Percentiles rank a stretch among this genome's conserved stretches.
Conservation (phyloP, 345 rosid species). For the Orychophragmus violaceus region DNA sequence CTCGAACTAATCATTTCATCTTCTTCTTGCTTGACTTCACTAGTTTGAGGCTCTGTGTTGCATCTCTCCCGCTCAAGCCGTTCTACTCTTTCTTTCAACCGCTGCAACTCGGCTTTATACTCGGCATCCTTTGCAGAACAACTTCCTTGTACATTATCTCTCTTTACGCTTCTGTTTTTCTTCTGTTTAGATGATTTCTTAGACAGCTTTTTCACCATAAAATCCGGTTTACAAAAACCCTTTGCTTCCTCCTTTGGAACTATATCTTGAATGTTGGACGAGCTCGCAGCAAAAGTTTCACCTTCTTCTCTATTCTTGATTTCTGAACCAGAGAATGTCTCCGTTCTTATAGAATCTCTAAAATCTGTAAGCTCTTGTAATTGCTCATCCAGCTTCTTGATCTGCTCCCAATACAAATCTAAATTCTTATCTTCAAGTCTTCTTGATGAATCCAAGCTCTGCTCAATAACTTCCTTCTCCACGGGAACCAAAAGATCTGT, state of each 20-base stretch:
- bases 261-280: constrained; percentile 40
- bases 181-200: constrained; percentile 28
- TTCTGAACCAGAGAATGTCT: constrained; percentile 19
- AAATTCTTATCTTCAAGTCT: constrained; percentile 30
- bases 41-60: constrained; percentile 18
- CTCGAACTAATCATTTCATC: constrained; percentile 12
- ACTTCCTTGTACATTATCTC: background rate
- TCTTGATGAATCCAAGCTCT: constrained; percentile 19
- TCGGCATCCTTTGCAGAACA: constrained; percentile 29
- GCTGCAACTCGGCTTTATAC: constrained; percentile 16
- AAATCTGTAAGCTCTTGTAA: constrained; percentile 39
- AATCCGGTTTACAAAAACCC: constrained; percentile 14
- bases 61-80: constrained; percentile 18
- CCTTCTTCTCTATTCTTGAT: constrained; percentile 10
- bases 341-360: constrained; percentile 22
- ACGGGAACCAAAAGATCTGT: background rate
- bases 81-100: constrained; percentile 29
- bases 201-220: constrained; percentile 21
- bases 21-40: constrained; percentile 30
- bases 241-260: constrained; percentile 16
- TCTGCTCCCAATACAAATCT: constrained; percentile 5
- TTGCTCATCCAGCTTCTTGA: constrained; percentile 40
- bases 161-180: background rate
- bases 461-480: constrained; percentile 23
- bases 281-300: background rate